phyloP scores from a whole-genome alignment of 2,329 filamentous ascomycete genomes.

The Incumbomyces delicatus region DNA sequence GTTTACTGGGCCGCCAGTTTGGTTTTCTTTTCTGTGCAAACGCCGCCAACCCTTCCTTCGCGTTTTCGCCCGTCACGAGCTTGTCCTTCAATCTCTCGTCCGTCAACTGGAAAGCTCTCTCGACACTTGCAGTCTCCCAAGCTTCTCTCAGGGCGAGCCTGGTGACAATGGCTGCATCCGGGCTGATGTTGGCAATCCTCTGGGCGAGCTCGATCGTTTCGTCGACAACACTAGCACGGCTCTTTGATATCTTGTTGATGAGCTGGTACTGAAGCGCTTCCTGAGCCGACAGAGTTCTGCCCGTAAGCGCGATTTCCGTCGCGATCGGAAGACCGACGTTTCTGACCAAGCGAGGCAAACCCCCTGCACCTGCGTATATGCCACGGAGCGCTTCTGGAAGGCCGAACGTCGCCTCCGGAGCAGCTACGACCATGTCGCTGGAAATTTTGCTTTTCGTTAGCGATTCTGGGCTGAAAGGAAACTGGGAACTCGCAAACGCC shows the following conservation, averaged over 20 bases:
- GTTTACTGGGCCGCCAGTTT: conserved; percentile 47
- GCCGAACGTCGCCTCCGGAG: conserved; percentile 48
- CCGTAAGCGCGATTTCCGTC: conserved; percentile 60
- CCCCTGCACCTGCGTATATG: conserved; percentile 61
- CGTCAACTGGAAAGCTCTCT: conserved; percentile 47
- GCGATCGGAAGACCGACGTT: conserved; percentile 60
- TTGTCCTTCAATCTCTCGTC: conserved; percentile 15
- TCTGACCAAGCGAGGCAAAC: conserved; percentile 55
- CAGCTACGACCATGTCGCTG: conserved; percentile 58
- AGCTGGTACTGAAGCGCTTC: conserved; percentile 58
- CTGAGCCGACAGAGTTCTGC: conserved; percentile 47
- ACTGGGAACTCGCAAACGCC: too few species aligned
- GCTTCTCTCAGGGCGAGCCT: conserved; percentile 61
- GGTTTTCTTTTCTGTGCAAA: conserved; percentile 68
- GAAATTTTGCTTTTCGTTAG: too few species aligned
- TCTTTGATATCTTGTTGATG: conserved; percentile 37
- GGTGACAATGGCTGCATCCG: conserved; percentile 66
- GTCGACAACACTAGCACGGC: conserved; percentile 19
- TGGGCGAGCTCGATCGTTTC: conserved; percentile 40
- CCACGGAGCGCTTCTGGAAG: conserved; percentile 64
- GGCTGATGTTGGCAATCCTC: conserved; percentile 56
- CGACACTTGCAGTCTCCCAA: conserved; percentile 60
- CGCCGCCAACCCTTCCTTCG: conserved; percentile 61
- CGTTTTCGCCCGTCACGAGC: conserved; percentile 45
- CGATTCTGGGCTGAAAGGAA: too few species aligned